Base-by-base conservation (phyloP, 768 basidiomycete species). In the Rhizopogon rudus region DNA sequence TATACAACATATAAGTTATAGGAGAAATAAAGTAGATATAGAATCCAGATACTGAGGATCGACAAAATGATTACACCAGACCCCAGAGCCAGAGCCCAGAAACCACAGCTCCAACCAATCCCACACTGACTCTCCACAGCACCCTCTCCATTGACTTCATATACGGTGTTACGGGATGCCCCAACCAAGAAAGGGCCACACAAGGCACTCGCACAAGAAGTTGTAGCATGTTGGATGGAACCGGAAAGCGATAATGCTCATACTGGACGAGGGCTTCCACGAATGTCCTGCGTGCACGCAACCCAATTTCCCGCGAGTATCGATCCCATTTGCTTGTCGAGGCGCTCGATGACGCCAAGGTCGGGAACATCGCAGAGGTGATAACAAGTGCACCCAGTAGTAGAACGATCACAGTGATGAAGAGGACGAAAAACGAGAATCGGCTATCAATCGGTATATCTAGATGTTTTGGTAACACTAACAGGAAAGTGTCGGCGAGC, bases 141-240 rank as follows among this genome's bases (percentile, higher is more conserved):
- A 67, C 42, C 53, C 60, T 63, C 59, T 78, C 71, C 12, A 69
- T 55, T 8, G 25, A 43, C 2, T 62, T 33, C 20, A 61, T 40
- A 5, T 53, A 31, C 1, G 25, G 57, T 4, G 41, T 45, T 13
- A 58, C 52, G 28, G 56, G 64, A 28, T 60, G 51, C 20, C 70
- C 67, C 7, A 65, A 58, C 14, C 62, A 10, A 20, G 45, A 40
- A 13, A 63, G 51, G n/a, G 44, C 22, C 16, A 49, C 40, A 12
- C 28, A 42, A 22, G 50, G 53, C 6, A 52, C 35, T 17, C 29
- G 43, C 14, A 57, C 44, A 20, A 52, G 10, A 20, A 59, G 17
- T 48, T 40, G 68, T 4, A 81, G 33, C 45, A 84, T 53, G 64
- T 80, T 83, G 63, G 83, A 73, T 0, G 81, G 82, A 5, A 79